Base-by-base conservation (phyloP, 176 grass and related monocot genomes). In the Oryza brachyantha region DNA sequence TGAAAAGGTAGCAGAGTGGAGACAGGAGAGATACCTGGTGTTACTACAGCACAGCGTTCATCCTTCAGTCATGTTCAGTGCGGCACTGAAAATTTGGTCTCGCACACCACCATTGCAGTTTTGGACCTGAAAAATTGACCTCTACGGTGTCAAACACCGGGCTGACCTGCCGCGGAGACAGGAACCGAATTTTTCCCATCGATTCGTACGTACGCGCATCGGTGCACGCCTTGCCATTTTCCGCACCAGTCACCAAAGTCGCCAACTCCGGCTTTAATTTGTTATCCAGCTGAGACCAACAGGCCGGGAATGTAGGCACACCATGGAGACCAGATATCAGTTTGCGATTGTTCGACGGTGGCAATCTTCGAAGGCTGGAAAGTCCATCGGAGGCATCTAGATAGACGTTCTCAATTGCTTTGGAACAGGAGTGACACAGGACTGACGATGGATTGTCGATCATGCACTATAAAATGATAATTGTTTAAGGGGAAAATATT, bases 171-270 rank as follows among this genome's bases (percentile, higher is more conserved):
- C 9, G 24, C 25, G 67, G 29, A 50, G 86, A 79, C 69, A 88
- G 29, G 68, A 57, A 79, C 86, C 86, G 25, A 88, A 79, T 29
- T 73, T 57, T 24, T 24, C 52, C 21, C 38, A 52, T 61, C 48
- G 61, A 84, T 68, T 61, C 52, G 52, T 57, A 61, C 42, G 1
- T 32, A 2, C n/a, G n/a, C n/a, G n/a, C 31, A 32, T 32, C 31
- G 31, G 31, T 31, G 11, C 38, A 26, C 5, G 7, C 21, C 14
- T 9, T 11, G 14, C 8, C 16, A 6, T 66, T 72, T 46, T 29
- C 43, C 26, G 70, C 68, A 88, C 73, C 80, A 57, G 43, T 46
- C 43, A 46, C 43, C 43, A 17, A 52, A 52, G 48, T 52, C 48
- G 0, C 48, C 48, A 61, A 73, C 12, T 45, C 37, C 21, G 40